These are phyloP conservation scores for Pichia scutulata DNA, from an alignment of 805 yeast species.

Conservation along the genomic window DNA sequence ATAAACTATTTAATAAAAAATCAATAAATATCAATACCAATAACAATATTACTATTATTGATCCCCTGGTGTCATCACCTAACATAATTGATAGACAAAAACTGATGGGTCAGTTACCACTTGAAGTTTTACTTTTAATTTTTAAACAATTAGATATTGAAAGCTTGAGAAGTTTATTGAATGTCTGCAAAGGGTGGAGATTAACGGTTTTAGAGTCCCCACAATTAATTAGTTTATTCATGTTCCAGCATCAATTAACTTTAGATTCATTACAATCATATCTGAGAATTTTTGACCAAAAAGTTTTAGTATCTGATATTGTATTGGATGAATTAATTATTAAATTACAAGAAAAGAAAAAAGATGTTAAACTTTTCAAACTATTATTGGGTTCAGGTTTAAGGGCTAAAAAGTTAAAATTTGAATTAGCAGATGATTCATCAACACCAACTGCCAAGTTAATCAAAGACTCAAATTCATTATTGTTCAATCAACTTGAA, in stretches of 20 bases:
- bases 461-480: constrained; percentile 2
- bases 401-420: background rate
- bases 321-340: background rate
- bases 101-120: constrained; percentile 7
- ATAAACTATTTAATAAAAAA: no score
- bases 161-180: constrained; percentile 4
- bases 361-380: background rate
- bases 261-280: background rate
- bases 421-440: background rate
- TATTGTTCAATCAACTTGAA: background rate
- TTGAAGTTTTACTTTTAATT: constrained; percentile 7
- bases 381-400: constrained; percentile 6
- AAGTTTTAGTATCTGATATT: constrained; percentile 3
- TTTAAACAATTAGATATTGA: constrained; percentile 4
- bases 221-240: constrained; percentile 5
- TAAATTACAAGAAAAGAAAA: background rate
- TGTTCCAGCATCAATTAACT: constrained; percentile 1
- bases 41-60: no score
- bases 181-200: constrained; percentile 12
- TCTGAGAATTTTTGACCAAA: constrained; percentile 10
- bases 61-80: no score
- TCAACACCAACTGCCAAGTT: constrained; percentile 4
- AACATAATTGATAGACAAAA: background rate
- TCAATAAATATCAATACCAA: no score
- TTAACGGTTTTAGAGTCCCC: constrained; percentile 8